A percentile compares a stretch with the other conserved stretches of the same genome.
Conservation (phyloP, 352 stramenopile species). For the Pythium apleroticum region DNA sequence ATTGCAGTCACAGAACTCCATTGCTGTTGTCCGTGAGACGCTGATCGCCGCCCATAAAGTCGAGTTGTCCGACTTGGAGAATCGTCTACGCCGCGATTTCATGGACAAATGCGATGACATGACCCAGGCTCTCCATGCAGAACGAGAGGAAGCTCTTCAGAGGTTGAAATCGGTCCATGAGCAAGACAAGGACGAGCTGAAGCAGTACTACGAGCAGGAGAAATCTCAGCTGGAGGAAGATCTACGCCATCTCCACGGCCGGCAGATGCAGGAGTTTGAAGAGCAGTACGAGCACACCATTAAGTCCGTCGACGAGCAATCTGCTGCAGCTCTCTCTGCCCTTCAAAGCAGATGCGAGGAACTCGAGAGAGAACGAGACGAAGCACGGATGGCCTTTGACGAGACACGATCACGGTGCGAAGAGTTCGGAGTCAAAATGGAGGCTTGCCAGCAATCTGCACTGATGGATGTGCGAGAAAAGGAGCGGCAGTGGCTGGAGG, state of each 20-base stretch:
- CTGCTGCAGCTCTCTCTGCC: constrained; percentile 17
- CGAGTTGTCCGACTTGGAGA: constrained; percentile 41
- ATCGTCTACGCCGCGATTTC: constrained; percentile 43
- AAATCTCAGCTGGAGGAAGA: constrained; percentile 60
- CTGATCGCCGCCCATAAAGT: constrained; percentile 20
- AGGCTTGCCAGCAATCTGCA: constrained; percentile 6
- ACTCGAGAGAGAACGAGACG: constrained; percentile 27
- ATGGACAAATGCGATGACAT: constrained; percentile 63
- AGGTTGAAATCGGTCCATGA: constrained; percentile 44
- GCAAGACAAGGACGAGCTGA: constrained; percentile 52
- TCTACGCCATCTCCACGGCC: constrained; percentile 26
- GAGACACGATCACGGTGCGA: constrained; percentile 19
- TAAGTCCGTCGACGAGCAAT: constrained; percentile 27
- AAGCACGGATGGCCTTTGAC: constrained; percentile 7
- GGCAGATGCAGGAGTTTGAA: constrained; percentile 36
- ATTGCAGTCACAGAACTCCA: background rate
- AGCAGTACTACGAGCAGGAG: constrained; percentile 56
- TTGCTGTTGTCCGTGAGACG: background rate
- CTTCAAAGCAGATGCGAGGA: constrained; percentile 23
- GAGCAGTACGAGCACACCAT: constrained; percentile 27
- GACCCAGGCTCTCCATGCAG: constrained; percentile 48
- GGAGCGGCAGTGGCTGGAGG: constrained; percentile 12
- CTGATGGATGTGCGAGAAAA: background rate
- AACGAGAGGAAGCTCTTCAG: constrained; percentile 43
- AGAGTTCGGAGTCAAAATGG: constrained; percentile 7